A percentile compares a stretch with the other conserved stretches of the same genome.
Conservation (phyloP, 1,284 basidiomycete genomes). For the Microbotryum scabiosae region DNA sequence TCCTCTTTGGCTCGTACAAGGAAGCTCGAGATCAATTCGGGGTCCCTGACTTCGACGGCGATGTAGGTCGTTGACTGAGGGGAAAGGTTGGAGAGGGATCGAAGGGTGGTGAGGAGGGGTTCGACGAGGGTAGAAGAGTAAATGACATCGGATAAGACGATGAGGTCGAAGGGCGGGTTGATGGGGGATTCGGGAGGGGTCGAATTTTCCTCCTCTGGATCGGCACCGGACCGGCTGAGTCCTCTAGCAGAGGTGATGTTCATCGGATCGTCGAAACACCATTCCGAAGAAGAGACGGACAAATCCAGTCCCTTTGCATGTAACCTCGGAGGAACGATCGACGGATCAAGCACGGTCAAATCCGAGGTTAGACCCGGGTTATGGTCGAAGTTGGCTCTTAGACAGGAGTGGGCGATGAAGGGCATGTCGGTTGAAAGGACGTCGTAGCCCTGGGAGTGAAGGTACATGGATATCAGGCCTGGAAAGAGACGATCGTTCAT, state of each 20-base stretch:
- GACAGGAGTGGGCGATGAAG: slow-evolving; percentile 58
- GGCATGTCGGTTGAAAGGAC: slow-evolving; percentile 70
- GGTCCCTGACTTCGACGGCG: slow-evolving; percentile 68
- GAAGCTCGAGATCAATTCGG: slow-evolving; percentile 53
- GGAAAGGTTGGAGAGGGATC: slow-evolving; percentile 47
- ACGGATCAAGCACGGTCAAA: no score
- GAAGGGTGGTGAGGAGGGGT: slow-evolving; percentile 63
- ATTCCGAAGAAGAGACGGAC: slow-evolving; percentile 2
- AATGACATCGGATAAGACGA: slow-evolving; percentile 76
- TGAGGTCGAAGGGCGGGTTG: slow-evolving; percentile 57
- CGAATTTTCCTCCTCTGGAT: no score
- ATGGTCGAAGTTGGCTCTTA: slow-evolving; percentile 55
- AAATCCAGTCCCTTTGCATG: slow-evolving; percentile 47
- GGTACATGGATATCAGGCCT: slow-evolving; percentile 47
- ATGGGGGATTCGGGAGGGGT: neutral
- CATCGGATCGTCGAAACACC: slow-evolving; percentile 43
- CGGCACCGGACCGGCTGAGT: neutral
- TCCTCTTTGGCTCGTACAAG: slow-evolving; percentile 47
- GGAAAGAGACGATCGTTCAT: neutral
- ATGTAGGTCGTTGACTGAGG: slow-evolving; percentile 53
- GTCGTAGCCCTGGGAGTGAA: slow-evolving; percentile 62
- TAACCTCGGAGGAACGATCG: no score
- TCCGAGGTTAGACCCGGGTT: slow-evolving; percentile 39
- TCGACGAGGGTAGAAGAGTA: slow-evolving; percentile 57
- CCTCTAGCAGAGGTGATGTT: slow-evolving; percentile 42